These are phyloP conservation scores for Mucor sp. DNA, from an alignment of 371 early-diverging fungal genomes.

Conservation along the genomic window DNA sequence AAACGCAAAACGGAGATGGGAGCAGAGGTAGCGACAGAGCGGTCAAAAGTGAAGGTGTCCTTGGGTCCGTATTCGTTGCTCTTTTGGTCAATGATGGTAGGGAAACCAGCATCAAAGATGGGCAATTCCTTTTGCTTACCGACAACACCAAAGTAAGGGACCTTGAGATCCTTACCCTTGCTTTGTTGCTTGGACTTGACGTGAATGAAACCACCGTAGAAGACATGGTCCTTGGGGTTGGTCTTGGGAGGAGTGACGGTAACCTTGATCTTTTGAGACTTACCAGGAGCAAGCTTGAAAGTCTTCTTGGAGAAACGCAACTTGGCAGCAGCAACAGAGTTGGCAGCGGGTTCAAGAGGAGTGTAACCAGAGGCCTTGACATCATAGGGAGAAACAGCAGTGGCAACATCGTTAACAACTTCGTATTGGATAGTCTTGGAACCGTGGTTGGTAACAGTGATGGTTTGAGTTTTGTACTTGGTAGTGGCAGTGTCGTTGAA, in stretches of 20 bases:
- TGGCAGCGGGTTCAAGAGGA: conserved; percentile 29
- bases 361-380: conserved; percentile 24
- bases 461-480: conserved; percentile 34
- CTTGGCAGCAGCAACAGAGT: conserved; percentile 30
- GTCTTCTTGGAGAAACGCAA: conserved; percentile 35
- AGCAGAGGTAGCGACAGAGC: conserved; percentile 10
- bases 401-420: conserved; percentile 37
- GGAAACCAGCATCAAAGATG: conserved; percentile 25
- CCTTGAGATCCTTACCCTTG: conserved; percentile 27
- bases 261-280: conserved; percentile 43
- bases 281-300: conserved; percentile 45
- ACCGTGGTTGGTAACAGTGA: conserved; percentile 63
- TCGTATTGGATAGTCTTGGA: conserved; percentile 51
- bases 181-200: conserved; percentile 21
- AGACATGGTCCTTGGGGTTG: conserved; percentile 34
- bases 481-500: conserved; percentile 65
- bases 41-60: conserved; percentile 29
- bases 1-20: conserved; percentile 34
- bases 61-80: conserved; percentile 14
- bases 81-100: conserved; percentile 13
- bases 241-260: conserved; percentile 49
- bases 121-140: conserved; percentile 47
- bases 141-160: conserved; percentile 61
- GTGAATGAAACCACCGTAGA: conserved; percentile 40
- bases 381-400: conserved; percentile 47